Conservation (phyloP, 768 basidiomycete genomes). For the Russula abietina region DNA sequence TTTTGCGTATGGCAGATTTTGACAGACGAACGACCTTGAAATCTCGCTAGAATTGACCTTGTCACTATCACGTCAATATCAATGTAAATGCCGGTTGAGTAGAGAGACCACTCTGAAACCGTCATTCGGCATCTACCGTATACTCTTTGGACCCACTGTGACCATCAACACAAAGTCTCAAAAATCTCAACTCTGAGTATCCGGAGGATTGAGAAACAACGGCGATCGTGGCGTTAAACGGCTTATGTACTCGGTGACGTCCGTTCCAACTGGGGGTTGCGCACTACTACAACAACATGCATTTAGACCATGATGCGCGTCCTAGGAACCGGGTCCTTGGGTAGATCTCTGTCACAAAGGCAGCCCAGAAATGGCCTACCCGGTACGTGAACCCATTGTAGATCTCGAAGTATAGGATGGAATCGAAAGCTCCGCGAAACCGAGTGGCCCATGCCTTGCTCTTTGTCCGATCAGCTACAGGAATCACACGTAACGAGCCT, state of each 20-base stretch:
- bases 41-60: too few species aligned
- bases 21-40: not conserved
- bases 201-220: not conserved
- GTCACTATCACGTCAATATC: too few species aligned
- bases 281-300: not conserved
- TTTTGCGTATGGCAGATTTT: not conserved
- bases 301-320: not conserved
- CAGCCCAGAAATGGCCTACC: constrained; percentile 1
- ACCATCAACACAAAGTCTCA: too few species aligned
- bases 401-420: not conserved
- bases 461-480: not conserved
- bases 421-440: constrained; percentile 11
- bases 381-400: constrained; percentile 6
- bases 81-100: too few species aligned
- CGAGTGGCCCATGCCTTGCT: not conserved
- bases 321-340: constrained; percentile 18
- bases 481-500: not conserved
- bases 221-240: not conserved
- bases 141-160: not conserved
- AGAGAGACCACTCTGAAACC: too few species aligned
- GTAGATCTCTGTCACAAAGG: not conserved
- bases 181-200: not conserved
- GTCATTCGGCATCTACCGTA: not conserved
- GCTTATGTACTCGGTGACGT: not conserved
- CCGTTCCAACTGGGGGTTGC: not conserved